Evolutionary conservation across 176 grass and related monocot species (phyloP).

Genomic region (Triticum timopheevii): DNA sequence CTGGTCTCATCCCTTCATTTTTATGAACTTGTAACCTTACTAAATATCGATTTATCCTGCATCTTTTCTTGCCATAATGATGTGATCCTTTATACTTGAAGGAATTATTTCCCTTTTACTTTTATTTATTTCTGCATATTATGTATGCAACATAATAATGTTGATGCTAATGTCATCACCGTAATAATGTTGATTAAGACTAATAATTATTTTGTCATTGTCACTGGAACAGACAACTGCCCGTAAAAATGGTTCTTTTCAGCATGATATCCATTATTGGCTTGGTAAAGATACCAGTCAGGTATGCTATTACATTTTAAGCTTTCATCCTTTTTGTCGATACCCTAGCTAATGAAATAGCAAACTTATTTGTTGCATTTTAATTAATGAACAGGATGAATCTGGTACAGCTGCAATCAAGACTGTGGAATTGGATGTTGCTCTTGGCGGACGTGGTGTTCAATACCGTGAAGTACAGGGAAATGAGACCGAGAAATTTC

Average conservation of each 20-base stretch:
- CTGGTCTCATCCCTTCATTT: conserved; percentile 15
- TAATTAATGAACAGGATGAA: conserved; percentile 75
- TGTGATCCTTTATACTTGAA: conserved; percentile 23
- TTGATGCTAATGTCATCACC: background rate
- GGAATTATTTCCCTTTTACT: background rate
- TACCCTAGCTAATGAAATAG: conserved; percentile 6
- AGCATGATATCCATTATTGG: conserved; percentile 98
- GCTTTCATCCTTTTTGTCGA: conserved; percentile 19
- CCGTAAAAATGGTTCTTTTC: conserved; percentile 89
- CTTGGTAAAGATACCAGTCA: conserved; percentile 96
- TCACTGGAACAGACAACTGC: conserved; percentile 62
- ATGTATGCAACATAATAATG: conserved; percentile 14
- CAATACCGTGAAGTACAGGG: conserved; percentile 98
- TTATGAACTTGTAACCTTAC: conserved; percentile 5
- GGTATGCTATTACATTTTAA: conserved; percentile 48
- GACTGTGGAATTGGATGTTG: conserved; percentile 93
- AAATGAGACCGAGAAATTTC: conserved; percentile 95
- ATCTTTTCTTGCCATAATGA: background rate
- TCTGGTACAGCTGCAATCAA: conserved; percentile 93
- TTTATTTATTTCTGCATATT: background rate
- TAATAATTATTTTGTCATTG: conserved; percentile 24
- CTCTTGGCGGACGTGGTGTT: conserved; percentile 88
- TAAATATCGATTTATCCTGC: conserved; percentile 7
- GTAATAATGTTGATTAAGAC: conserved; percentile 7
- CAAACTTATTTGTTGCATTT: conserved; percentile 30